Percentiles rank a stretch among this genome's conserved stretches.
phyloP scores from a whole-genome alignment of 202 grass and related monocot genomes.

The Cymbopogon flexuosus region DNA sequence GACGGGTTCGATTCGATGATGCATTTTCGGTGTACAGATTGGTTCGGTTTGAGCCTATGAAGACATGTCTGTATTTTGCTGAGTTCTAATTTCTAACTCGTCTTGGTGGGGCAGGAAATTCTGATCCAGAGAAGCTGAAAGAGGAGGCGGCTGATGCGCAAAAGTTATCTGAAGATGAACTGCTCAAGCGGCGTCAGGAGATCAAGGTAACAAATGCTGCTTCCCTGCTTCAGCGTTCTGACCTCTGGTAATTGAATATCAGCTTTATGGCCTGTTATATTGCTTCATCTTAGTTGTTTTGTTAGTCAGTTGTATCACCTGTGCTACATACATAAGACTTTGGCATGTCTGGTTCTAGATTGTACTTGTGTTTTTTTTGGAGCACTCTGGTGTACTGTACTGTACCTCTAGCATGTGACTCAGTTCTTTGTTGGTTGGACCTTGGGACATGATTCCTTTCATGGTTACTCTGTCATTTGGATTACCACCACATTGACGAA shows the following conservation, averaged over 20 bases:
- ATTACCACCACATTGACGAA: neutral
- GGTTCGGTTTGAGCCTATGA: neutral
- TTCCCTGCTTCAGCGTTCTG: neutral
- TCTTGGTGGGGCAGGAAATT: conserved; percentile 62
- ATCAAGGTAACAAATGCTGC: conserved; percentile 58
- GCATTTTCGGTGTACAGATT: neutral
- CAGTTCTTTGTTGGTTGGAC: neutral
- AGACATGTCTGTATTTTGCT: conserved; percentile 13
- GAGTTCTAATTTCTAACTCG: neutral
- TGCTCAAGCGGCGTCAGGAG: conserved; percentile 56
- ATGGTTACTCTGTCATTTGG: neutral
- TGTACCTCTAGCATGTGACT: neutral
- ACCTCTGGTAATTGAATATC: too few relatives aligned
- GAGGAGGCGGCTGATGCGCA: conserved; percentile 55
- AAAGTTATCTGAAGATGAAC: conserved; percentile 58
- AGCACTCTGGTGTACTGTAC: neutral
- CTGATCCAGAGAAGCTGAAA: conserved; percentile 84
- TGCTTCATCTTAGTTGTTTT: neutral
- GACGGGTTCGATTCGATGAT: neutral
- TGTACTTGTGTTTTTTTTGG: neutral
- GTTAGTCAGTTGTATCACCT: neutral
- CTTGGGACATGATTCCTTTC: neutral
- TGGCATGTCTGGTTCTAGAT: neutral
- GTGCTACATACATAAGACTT: neutral
- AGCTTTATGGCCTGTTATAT: neutral